Evolutionary conservation across 208 protist species (phyloP), one percentile per base, ranked within the genome.

Genomic region (Trypanosoma lewisi): DNA sequence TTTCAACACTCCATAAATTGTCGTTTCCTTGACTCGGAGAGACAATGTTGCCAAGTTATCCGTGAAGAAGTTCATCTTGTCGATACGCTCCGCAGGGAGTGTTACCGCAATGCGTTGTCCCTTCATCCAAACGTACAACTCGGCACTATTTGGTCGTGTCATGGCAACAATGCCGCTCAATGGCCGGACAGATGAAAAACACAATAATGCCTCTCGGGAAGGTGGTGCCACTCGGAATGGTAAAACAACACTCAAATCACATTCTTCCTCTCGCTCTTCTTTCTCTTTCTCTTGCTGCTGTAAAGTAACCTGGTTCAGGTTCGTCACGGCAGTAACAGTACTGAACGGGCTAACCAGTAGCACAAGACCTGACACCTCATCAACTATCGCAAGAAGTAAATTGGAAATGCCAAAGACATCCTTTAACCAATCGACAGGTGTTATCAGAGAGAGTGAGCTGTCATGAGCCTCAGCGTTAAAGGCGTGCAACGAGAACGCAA

Each of bases 161-260:
- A 84, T 77, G 36, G 59, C 58, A 52, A 87, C 66, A 21, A 80
- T 56, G 7, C 60, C 56, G 48, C 77, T 48, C 17, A 41, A n/a
- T 21, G 62, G 58, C 6, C 49, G 52, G 14, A 70, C 28, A 54
- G 66, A 51, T 42, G 8, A 63, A 25, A 19, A 23, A 45, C 28
- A 59, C 25, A 17, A 39, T 39, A 30, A 41, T 12, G 21, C 8
- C 19, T 57, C 56, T 16, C 2, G 17, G 37, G 34, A 30, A 33
- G 51, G 37, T 34, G 54, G 37, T 28, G 39, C 28, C 2, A 73
- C 0, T 53, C 50, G 25, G n/a, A 78, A 28, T 16, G 44, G 44
- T 17, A 73, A 42, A 6, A 75, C 60, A 11, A 61, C 60, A n/a
- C 47, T 48, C 6, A 49, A 19, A 30, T 42, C 21, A 48, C 8